Percentiles rank a stretch among this genome's conserved stretches.
Evolutionary conservation across 306 rosid species (phyloP).

Genomic region (Boehmeria nivea): DNA sequence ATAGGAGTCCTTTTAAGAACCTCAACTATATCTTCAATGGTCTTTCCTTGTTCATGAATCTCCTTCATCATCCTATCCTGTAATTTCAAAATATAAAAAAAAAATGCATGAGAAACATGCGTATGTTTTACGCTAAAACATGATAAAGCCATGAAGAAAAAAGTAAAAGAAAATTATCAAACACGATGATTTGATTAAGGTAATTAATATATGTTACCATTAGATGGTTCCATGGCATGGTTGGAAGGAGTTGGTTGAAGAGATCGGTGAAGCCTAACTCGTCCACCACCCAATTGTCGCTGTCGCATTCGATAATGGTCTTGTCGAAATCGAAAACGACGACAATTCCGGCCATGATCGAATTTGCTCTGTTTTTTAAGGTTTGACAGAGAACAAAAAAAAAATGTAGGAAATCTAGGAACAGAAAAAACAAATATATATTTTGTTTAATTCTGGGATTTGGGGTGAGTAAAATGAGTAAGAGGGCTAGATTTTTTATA

Average conservation of each 20-base stretch:
- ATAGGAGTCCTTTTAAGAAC: slow-evolving; percentile 12
- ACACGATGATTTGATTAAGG: not conserved
- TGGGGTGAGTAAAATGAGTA: too few relatives aligned
- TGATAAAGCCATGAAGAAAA: not conserved
- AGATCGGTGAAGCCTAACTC: slow-evolving; percentile 57
- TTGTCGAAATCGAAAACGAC: slow-evolving; percentile 76
- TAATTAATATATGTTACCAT: slow-evolving; percentile 41
- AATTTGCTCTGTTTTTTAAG: too few relatives aligned
- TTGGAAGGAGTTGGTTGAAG: slow-evolving; percentile 58
- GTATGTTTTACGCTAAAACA: not conserved
- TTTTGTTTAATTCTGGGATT: too few relatives aligned
- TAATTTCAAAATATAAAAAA: too few relatives aligned
- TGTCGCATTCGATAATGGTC: slow-evolving; percentile 67
- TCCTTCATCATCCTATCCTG: slow-evolving; percentile 42
- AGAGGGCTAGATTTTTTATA: too few relatives aligned
- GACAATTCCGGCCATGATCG: slow-evolving; percentile 49
- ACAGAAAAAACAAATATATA: too few relatives aligned
- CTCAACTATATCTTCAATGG: slow-evolving; percentile 4
- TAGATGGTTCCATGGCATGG: slow-evolving; percentile 88
- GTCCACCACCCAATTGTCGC: slow-evolving; percentile 75
- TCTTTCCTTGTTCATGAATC: slow-evolving; percentile 11
- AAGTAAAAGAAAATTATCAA: not conserved
- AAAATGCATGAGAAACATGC: not conserved
- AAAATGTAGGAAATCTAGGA: too few relatives aligned
- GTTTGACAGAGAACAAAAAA: too few relatives aligned